A percentile compares a stretch with the other conserved stretches of the same genome.
These are phyloP conservation scores for Cystobasidium slooffiae DNA, from an alignment of 1,284 basidiomycete species.

Conservation along the genomic window DNA sequence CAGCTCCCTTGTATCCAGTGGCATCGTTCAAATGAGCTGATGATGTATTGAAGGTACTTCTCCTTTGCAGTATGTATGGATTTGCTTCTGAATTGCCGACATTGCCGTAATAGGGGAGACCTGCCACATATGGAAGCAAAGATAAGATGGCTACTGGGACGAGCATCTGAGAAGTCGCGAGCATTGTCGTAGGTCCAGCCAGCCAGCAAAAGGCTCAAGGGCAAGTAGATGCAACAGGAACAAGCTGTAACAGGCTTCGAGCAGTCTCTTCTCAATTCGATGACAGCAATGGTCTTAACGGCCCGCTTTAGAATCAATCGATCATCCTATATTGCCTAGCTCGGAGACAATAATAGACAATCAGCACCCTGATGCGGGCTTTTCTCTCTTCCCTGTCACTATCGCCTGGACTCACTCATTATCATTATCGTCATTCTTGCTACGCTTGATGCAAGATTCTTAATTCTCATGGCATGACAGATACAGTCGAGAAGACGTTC, in stretches of 20 bases:
- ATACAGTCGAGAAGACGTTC: no score
- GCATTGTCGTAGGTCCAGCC: neutral
- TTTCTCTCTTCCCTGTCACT: no score
- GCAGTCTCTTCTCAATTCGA: no score
- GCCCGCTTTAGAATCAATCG: neutral
- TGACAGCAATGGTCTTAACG: neutral
- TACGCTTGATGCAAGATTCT: no score
- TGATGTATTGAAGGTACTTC: neutral
- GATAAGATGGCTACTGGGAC: neutral
- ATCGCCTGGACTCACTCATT: no score
- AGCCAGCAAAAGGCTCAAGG: no score
- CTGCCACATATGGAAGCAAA: neutral
- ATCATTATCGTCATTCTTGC: no score
- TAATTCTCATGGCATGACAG: no score
- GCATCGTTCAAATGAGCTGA: slow-evolving; percentile 16
- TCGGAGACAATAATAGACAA: no score
- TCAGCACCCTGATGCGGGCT: no score
- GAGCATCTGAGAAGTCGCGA: neutral
- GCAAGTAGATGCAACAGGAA: no score
- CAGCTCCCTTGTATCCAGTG: slow-evolving; percentile 27
- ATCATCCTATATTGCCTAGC: neutral
- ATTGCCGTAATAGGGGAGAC: slow-evolving; percentile 1
- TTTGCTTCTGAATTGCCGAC: neutral
- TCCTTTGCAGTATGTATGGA: neutral
- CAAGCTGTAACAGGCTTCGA: no score